Evolutionary conservation across 306 rosid species (phyloP).

Genomic region (Delonix regia): DNA sequence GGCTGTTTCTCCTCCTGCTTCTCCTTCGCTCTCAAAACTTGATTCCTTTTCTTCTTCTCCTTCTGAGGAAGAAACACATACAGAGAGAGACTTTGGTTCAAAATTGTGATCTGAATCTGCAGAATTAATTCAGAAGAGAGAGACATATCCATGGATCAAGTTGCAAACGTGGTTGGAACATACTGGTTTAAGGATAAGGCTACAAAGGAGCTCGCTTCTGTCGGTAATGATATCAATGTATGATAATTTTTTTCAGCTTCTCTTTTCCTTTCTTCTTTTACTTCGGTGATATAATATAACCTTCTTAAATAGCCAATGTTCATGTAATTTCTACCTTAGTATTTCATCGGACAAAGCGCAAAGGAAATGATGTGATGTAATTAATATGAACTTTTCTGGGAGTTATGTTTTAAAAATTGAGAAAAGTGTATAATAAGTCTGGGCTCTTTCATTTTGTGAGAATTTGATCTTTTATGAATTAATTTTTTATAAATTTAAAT

Average conservation of each 20-base stretch:
- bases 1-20: constrained; percentile 1
- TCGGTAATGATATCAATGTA: constrained; percentile 72
- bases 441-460: too few species aligned
- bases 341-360: too few species aligned
- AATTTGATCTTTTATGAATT: too few species aligned
- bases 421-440: too few species aligned
- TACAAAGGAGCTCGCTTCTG: constrained; percentile 63
- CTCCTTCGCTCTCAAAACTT: background rate
- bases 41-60: background rate
- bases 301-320: background rate
- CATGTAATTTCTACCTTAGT: too few species aligned
- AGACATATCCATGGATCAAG: constrained; percentile 80
- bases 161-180: constrained; percentile 71
- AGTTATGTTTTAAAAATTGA: background rate
- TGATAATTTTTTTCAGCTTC: background rate
- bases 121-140: background rate
- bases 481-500: too few species aligned
- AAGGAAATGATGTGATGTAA: too few species aligned
- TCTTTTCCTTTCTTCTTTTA: background rate
- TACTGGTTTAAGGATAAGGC: constrained; percentile 86
- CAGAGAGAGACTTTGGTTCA: constrained; percentile 11
- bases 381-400: too few species aligned
- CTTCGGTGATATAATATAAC: too few species aligned
- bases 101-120: background rate
- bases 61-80: background rate